Evolutionary conservation across 805 yeast genomes (phyloP).

Genomic region (Pachysolen tannophilus): DNA sequence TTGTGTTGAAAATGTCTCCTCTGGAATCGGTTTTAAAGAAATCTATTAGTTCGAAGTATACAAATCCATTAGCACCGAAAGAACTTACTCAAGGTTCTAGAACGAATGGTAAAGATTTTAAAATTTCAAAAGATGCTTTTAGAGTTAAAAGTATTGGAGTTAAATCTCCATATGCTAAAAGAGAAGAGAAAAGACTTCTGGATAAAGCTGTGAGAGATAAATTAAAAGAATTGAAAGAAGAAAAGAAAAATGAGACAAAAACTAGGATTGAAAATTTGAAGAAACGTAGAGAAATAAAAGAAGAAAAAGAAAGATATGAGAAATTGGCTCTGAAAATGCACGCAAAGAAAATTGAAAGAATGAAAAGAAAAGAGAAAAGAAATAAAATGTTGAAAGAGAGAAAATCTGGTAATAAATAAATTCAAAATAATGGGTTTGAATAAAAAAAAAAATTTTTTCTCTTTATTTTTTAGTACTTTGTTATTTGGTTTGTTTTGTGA

Average conservation of each 20-base stretch:
- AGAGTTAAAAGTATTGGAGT: conserved; percentile 58
- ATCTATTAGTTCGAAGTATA: no score
- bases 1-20: no score
- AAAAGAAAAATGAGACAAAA: conserved; percentile 55
- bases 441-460: no score
- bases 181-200: conserved; percentile 57
- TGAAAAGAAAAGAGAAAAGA: conserved; percentile 89
- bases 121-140: conserved; percentile 57
- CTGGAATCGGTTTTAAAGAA: no score
- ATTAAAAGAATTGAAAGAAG: conserved; percentile 67
- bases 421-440: no score
- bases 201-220: conserved; percentile 63
- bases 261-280: conserved; percentile 48
- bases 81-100: conserved; percentile 32
- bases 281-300: conserved; percentile 74
- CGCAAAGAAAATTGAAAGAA: conserved; percentile 82
- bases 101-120: conserved; percentile 70
- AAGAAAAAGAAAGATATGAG: conserved; percentile 83
- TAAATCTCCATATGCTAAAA: conserved; percentile 53
- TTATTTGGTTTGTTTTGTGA: no score
- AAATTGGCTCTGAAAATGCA: conserved; percentile 81
- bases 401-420: no score
- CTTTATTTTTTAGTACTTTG: no score
- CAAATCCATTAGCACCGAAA: conserved; percentile 8
- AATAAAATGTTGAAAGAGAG: conserved; percentile 91